Percentiles rank a stretch among this genome's conserved stretches.
Evolutionary conservation across 352 stramenopile genomes (phyloP).

Genomic region (Globisporangium echinulatum): DNA sequence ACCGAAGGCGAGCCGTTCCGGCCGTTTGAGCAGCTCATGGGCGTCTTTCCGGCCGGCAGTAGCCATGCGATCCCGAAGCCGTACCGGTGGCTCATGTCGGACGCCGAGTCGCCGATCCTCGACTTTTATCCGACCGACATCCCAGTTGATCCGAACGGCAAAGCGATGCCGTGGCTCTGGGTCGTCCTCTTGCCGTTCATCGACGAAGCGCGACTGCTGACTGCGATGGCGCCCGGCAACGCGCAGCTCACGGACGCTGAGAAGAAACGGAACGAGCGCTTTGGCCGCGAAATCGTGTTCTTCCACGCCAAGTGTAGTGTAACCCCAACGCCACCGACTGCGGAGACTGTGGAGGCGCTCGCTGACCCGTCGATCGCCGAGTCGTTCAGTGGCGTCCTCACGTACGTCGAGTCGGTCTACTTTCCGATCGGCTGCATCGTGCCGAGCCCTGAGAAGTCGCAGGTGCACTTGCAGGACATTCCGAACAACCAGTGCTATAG

Average conservation of each 20-base stretch:
- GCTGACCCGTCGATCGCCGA: constrained; percentile 44
- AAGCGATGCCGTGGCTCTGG: constrained; percentile 98
- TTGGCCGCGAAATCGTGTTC: constrained; percentile 80
- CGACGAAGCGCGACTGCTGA: constrained; percentile 92
- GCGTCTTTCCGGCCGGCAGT: constrained; percentile 95
- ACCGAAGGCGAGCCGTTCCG: constrained; percentile 92
- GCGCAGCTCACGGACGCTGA: constrained; percentile 62
- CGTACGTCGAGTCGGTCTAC: constrained; percentile 64
- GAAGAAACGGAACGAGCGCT: constrained; percentile 79
- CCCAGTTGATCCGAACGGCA: constrained; percentile 97
- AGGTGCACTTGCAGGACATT: constrained; percentile 64
- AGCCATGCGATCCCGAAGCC: constrained; percentile 90
- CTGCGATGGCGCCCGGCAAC: constrained; percentile 78
- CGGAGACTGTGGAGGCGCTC: constrained; percentile 32
- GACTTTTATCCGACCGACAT: constrained; percentile 97
- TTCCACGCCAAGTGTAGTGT: constrained; percentile 68
- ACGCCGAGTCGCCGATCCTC: constrained; percentile 94
- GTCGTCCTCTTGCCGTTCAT: constrained; percentile 99
- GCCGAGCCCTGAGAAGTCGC: constrained; percentile 69
- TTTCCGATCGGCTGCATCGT: constrained; percentile 73
- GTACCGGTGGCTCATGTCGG: constrained; percentile 94
- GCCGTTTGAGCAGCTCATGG: constrained; percentile 98
- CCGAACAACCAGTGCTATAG: constrained; percentile 85
- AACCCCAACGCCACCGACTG: constrained; percentile 27
- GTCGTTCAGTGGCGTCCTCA: constrained; percentile 66